A percentile compares a stretch with the other conserved stretches of the same genome.
Evolutionary conservation across 1,284 basidiomycete species (phyloP).

Genomic region (Ustilago xerochloae): DNA sequence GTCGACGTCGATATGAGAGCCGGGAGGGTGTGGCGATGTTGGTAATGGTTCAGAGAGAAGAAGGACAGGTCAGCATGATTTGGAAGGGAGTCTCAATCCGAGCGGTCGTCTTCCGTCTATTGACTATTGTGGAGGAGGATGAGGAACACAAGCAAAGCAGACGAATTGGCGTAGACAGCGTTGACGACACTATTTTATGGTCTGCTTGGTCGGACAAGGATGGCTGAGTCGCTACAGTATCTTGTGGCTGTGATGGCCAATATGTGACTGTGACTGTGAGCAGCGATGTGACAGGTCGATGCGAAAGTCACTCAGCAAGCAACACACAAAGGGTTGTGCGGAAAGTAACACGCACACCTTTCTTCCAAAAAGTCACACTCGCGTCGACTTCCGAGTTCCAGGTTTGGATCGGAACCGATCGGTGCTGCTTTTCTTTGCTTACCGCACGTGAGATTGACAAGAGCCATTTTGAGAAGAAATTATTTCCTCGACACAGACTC

Average conservation of each 20-base stretch:
- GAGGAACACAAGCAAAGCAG: conserved; percentile 5
- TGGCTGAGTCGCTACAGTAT: conserved; percentile 9
- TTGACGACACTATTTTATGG: background rate
- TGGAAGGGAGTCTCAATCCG: background rate
- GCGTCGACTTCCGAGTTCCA: conserved; percentile 2
- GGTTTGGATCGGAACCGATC: conserved; percentile 2
- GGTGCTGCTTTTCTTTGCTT: background rate
- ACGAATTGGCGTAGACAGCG: background rate
- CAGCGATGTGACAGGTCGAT: conserved; percentile 14
- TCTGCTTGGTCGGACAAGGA: background rate
- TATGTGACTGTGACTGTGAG: conserved; percentile 8
- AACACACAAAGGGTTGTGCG: conserved; percentile 2
- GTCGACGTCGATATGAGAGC: background rate
- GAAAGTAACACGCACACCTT: conserved; percentile 22
- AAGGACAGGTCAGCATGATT: conserved; percentile 7
- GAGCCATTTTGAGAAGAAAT: conserved; percentile 20
- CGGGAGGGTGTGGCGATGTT: background rate
- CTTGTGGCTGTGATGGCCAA: background rate
- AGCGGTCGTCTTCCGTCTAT: too few species aligned
- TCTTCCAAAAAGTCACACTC: conserved; percentile 5
- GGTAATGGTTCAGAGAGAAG: background rate
- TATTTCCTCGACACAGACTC: background rate
- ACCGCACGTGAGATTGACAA: conserved; percentile 24
- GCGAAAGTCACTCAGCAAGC: background rate
- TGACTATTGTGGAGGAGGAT: background rate